A percentile compares a stretch with the other conserved stretches of the same genome.
Evolutionary conservation across 2,329 filamentous ascomycete genomes (phyloP).

Genomic region (Lachnellula willkommii): DNA sequence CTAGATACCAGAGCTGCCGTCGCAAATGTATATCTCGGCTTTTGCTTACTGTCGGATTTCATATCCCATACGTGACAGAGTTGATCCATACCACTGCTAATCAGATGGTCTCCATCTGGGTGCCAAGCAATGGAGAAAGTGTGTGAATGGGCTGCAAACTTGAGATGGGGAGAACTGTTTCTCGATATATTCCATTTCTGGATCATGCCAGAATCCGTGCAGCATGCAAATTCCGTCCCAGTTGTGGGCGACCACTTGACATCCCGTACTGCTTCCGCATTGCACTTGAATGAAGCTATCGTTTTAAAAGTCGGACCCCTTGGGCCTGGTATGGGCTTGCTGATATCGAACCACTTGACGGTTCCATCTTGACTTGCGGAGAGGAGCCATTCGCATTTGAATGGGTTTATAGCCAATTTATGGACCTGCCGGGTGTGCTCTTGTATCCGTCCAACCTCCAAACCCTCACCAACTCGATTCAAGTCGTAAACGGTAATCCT

Average conservation of each 20-base stretch:
- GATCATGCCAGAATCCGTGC: conserved; percentile 56
- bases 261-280: conserved; percentile 53
- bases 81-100: conserved; percentile 58
- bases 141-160: conserved; percentile 57
- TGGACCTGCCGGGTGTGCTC: conserved; percentile 62
- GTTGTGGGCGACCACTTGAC: conserved; percentile 61
- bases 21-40: conserved; percentile 56
- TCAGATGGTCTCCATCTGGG: conserved; percentile 59
- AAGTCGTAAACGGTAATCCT: conserved; percentile 62
- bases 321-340: conserved; percentile 41
- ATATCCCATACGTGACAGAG: conserved; percentile 61
- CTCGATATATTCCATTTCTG: conserved; percentile 61
- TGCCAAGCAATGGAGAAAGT: conserved; percentile 58
- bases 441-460: conserved; percentile 50
- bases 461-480: conserved; percentile 39
- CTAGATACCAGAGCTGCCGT: conserved; percentile 55
- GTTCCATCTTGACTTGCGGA: conserved; percentile 61
- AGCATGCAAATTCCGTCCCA: conserved; percentile 58
- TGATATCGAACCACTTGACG: conserved; percentile 57
- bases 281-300: conserved; percentile 33
- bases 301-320: conserved; percentile 42
- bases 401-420: conserved; percentile 57
- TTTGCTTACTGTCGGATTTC: conserved; percentile 57
- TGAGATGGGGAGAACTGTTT: conserved; percentile 46
- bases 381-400: conserved; percentile 49